A percentile compares a stretch with the other conserved stretches of the same genome.
Evolutionary conservation across 306 rosid genomes (phyloP).

Genomic region (Carpinus fangiana): DNA sequence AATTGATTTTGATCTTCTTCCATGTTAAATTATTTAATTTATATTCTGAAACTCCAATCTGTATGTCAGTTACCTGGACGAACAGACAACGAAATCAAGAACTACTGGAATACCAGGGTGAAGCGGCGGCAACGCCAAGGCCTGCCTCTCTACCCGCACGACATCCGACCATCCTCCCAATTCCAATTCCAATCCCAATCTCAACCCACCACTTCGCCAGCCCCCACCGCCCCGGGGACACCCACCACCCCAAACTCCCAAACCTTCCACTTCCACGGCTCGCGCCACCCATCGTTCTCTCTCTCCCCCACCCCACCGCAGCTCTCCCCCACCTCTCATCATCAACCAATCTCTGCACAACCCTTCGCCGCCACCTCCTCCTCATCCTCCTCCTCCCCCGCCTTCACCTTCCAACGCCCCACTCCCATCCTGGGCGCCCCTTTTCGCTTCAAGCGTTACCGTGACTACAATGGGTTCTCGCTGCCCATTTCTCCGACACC

Average conservation of each 20-base stretch:
- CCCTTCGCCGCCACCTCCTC: conserved; percentile 13
- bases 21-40: too few species aligned
- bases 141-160: conserved; percentile 60
- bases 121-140: conserved; percentile 81
- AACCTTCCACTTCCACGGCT: conserved; percentile 39
- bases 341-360: conserved; percentile 7
- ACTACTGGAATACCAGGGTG: conserved; percentile 89
- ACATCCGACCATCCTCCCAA: conserved; percentile 25
- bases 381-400: conserved; percentile 23
- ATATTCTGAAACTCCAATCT: too few species aligned
- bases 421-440: conserved; percentile 51
- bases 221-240: conserved; percentile 34
- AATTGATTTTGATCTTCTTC: too few species aligned
- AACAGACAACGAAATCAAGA: conserved; percentile 94
- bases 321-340: conserved; percentile 26
- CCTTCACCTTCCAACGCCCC: conserved; percentile 68
- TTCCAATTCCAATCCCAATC: background rate
- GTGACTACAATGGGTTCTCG: conserved; percentile 15
- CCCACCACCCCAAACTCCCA: conserved; percentile 34
- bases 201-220: conserved; percentile 16
- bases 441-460: conserved; percentile 46
- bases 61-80: conserved; percentile 73
- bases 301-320: conserved; percentile 35
- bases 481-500: conserved; percentile 25
- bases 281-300: conserved; percentile 13